Evolutionary conservation across 768 basidiomycete genomes (phyloP).

Genomic region (Mycena leptocephala): DNA sequence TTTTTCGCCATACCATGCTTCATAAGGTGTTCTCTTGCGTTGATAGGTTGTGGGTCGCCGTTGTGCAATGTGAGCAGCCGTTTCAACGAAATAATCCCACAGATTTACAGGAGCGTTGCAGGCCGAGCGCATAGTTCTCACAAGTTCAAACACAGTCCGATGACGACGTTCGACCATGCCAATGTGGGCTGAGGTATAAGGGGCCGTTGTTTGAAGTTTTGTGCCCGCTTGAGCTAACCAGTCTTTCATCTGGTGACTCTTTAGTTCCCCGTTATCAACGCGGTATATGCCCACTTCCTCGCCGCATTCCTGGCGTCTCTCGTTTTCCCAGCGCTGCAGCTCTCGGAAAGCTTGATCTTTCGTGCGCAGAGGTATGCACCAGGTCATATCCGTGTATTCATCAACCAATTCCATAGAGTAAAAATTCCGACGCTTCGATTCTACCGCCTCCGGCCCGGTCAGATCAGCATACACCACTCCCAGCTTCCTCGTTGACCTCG

Average conservation of each 20-base stretch:
- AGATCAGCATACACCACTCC: constrained; percentile 32
- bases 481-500: constrained; percentile 13
- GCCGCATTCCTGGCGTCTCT: background rate
- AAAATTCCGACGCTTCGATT: background rate
- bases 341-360: background rate
- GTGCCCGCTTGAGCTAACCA: background rate
- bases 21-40: constrained; percentile 37
- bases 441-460: constrained; percentile 27
- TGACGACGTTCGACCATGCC: background rate
- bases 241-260: background rate
- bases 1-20: constrained; percentile 38
- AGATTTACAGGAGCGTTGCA: background rate
- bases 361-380: background rate
- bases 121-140: background rate
- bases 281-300: background rate
- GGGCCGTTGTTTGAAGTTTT: background rate
- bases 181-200: constrained; percentile 1
- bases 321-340: background rate
- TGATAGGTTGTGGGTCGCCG: background rate
- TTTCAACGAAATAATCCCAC: background rate
- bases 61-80: background rate
- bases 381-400: background rate
- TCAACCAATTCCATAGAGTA: constrained; percentile 8
- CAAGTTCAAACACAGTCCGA: background rate
- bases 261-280: constrained; percentile 5